Conservation (phyloP, 2,329 filamentous ascomycete genomes). For the Lachnellula suecica region DNA sequence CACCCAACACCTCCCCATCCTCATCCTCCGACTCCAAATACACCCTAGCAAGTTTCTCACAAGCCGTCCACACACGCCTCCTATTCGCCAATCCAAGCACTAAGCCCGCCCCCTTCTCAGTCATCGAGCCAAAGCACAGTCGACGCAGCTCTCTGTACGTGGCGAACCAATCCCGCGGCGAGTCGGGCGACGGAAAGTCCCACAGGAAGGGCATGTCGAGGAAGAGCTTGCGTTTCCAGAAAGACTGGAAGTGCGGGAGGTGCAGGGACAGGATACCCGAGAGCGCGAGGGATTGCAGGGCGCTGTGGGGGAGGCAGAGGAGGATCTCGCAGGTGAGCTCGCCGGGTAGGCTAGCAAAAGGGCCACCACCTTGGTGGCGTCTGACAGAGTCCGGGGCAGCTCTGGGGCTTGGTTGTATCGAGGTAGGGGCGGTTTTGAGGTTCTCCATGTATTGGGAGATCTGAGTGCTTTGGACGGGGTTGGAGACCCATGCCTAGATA, state of each 20-base stretch:
- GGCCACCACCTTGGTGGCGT: not conserved
- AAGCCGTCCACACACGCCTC: slow-evolving; percentile 6
- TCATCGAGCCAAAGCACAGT: slow-evolving; percentile 14
- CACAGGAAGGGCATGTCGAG: slow-evolving; percentile 15
- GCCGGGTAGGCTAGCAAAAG: slow-evolving; percentile 8
- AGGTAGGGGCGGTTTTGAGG: not conserved
- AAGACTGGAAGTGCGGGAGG: slow-evolving; percentile 3
- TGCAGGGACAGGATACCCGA: slow-evolving; percentile 7
- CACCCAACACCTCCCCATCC: not conserved
- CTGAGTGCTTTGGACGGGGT: slow-evolving; percentile 4
- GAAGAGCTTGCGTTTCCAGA: slow-evolving; percentile 17
- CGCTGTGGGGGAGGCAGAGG: slow-evolving; percentile 9
- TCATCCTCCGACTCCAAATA: not conserved
- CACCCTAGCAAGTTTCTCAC: not conserved
- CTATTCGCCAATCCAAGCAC: slow-evolving; percentile 6
- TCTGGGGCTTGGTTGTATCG: not conserved
- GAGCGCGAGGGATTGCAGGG: slow-evolving; percentile 5
- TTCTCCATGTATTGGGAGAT: not conserved
- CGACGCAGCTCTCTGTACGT: slow-evolving; percentile 9
- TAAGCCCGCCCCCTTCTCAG: not conserved
- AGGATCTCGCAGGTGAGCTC: slow-evolving; percentile 15
- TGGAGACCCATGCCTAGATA: slow-evolving; percentile 18
- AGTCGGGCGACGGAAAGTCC: slow-evolving; percentile 9
- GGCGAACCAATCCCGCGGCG: slow-evolving; percentile 12
- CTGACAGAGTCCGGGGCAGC: not conserved